These are phyloP conservation scores for Haplosporangium sp. DNA, from an alignment of 371 early-diverging fungal species.

Conservation along the genomic window DNA sequence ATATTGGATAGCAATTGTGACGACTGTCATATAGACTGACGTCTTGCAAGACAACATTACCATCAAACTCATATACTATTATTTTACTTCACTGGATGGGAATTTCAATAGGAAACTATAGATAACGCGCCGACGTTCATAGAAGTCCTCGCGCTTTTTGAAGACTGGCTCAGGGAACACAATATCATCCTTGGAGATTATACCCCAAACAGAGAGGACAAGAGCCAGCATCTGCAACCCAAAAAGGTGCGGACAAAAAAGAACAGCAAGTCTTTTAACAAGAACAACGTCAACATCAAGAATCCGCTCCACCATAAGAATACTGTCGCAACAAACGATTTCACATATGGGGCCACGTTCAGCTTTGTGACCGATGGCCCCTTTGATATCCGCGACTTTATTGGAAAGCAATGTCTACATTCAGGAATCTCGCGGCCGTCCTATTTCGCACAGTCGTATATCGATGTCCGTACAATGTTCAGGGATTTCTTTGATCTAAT, in stretches of 20 bases:
- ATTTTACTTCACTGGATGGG: no score
- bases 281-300: conserved; percentile 13
- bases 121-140: conserved; percentile 74
- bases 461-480: conserved; percentile 70
- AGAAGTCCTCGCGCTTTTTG: conserved; percentile 59
- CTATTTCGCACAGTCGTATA: conserved; percentile 69
- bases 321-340: conserved; percentile 24
- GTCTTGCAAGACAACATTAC: no score
- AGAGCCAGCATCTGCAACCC: conserved; percentile 60
- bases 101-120: conserved; percentile 62
- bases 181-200: conserved; percentile 50
- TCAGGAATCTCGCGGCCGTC: conserved; percentile 62
- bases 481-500: conserved; percentile 60
- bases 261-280: neutral
- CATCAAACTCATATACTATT: no score
- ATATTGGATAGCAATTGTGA: no score
- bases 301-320: no score
- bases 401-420: conserved; percentile 70
- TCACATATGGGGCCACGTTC: conserved; percentile 29
- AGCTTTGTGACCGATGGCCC: conserved; percentile 75
- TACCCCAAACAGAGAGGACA: conserved; percentile 13
- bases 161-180: conserved; percentile 47
- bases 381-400: conserved; percentile 86
- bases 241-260: conserved; percentile 23
- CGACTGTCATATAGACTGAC: no score